Evolutionary conservation across 495 filamentous ascomycete genomes (phyloP).

Genomic region (Niebla homalea): DNA sequence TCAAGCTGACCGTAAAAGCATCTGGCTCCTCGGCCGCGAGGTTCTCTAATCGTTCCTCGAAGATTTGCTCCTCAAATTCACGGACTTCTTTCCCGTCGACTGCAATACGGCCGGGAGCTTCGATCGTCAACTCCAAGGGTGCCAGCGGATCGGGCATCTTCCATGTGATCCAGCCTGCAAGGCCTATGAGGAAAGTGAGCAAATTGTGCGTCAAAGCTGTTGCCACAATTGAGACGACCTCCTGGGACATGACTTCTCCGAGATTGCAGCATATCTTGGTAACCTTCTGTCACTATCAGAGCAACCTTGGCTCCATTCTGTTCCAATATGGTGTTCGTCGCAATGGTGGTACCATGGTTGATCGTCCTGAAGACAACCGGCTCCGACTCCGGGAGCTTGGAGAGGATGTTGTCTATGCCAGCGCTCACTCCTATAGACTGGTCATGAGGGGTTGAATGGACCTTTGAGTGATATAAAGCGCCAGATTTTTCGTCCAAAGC

Average conservation of each 20-base stretch:
- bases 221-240: neutral
- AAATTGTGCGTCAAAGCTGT: too few relatives aligned
- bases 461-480: slow-evolving; percentile 30
- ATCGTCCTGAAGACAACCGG: slow-evolving; percentile 25
- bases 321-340: slow-evolving; percentile 30
- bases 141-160: slow-evolving; percentile 35
- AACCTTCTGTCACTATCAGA: slow-evolving; percentile 28
- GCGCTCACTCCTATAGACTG: slow-evolving; percentile 29
- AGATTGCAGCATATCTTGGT: slow-evolving; percentile 29
- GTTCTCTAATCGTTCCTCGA: slow-evolving; percentile 22
- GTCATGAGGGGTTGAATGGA: slow-evolving; percentile 34
- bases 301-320: slow-evolving; percentile 31
- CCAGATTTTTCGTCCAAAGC: slow-evolving; percentile 29
- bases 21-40: slow-evolving; percentile 27
- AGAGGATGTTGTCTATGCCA: slow-evolving; percentile 10
- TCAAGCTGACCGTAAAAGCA: slow-evolving; percentile 33
- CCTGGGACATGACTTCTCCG: slow-evolving; percentile 37
- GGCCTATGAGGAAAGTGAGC: slow-evolving; percentile 1
- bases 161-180: slow-evolving; percentile 36
- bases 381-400: slow-evolving; percentile 30
- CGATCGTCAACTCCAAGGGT: slow-evolving; percentile 34
- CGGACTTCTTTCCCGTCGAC: slow-evolving; percentile 29
- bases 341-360: slow-evolving; percentile 30
- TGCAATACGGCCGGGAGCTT: slow-evolving; percentile 35
- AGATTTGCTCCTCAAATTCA: slow-evolving; percentile 25